Conservation (phyloP, 2,329 filamentous ascomycete species). For the Colletotrichum caudatum region DNA sequence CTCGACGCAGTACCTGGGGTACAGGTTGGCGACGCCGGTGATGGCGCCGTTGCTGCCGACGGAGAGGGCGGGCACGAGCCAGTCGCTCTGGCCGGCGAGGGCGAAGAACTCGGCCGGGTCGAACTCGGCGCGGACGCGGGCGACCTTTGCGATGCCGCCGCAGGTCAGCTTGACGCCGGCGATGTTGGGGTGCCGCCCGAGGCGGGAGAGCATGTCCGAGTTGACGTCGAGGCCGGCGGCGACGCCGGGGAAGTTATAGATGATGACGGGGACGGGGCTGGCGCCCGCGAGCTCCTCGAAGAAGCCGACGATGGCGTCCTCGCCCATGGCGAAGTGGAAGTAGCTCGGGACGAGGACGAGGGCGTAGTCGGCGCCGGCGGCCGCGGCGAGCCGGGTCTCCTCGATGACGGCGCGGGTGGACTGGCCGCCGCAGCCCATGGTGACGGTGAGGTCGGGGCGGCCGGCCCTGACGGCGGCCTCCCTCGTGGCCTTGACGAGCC, state of each 20-base stretch:
- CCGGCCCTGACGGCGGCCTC: conserved; percentile 68
- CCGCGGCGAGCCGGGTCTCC: conserved; percentile 71
- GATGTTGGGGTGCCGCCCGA: conserved; percentile 72
- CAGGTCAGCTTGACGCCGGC: conserved; percentile 80
- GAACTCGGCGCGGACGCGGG: conserved; percentile 66
- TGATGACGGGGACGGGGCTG: conserved; percentile 72
- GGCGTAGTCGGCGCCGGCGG: conserved; percentile 74
- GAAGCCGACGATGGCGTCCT: conserved; percentile 70
- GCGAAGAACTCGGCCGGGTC: conserved; percentile 70
- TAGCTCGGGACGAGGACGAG: conserved; percentile 78
- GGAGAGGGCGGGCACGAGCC: conserved; percentile 71
- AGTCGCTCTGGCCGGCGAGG: conserved; percentile 80
- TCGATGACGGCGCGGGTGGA: conserved; percentile 75
- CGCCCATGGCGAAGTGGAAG: conserved; percentile 73
- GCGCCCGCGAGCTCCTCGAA: conserved; percentile 72
- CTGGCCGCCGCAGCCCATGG: conserved; percentile 74
- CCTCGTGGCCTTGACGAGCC: conserved; percentile 71
- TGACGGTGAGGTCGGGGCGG: conserved; percentile 69
- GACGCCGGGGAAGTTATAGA: conserved; percentile 80
- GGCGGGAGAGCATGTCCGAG: conserved; percentile 71
- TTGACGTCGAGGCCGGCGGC: conserved; percentile 76
- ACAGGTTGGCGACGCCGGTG: conserved; percentile 73
- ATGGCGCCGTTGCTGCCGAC: conserved; percentile 71
- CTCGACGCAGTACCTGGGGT: conserved; percentile 64
- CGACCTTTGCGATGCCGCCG: conserved; percentile 79